Conservation (phyloP, 2,329 filamentous ascomycete species). For the Nannizziopsis barbatae region DNA sequence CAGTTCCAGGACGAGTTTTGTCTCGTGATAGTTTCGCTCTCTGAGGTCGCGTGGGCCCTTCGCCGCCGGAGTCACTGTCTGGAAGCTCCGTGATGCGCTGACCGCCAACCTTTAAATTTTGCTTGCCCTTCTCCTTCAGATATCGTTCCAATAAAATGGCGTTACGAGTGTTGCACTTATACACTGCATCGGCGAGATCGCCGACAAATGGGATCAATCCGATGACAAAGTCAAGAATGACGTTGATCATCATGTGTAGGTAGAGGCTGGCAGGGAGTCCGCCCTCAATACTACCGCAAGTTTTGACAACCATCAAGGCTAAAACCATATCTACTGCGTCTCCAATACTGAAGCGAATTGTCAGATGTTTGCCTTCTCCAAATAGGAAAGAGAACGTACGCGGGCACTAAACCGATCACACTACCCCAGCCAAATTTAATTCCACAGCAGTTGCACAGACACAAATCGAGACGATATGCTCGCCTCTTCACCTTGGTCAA, state of each 20-base stretch:
- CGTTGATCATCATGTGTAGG: conserved; percentile 68
- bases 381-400: conserved; percentile 47
- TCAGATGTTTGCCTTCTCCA: neutral
- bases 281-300: conserved; percentile 63
- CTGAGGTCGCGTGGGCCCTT: conserved; percentile 13
- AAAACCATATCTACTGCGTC: conserved; percentile 64
- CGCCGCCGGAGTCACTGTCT: neutral
- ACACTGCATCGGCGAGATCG: conserved; percentile 38
- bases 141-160: conserved; percentile 37
- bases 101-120: conserved; percentile 10
- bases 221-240: conserved; percentile 43
- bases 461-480: conserved; percentile 77
- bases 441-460: conserved; percentile 68
- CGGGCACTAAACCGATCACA: conserved; percentile 72
- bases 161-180: conserved; percentile 40
- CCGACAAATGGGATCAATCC: conserved; percentile 43
- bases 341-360: conserved; percentile 47
- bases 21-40: conserved; percentile 12
- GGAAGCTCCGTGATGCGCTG: conserved; percentile 5
- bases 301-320: conserved; percentile 61
- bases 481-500: conserved; percentile 76
- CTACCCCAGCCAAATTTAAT: conserved; percentile 82
- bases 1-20: conserved; percentile 2
- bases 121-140: conserved; percentile 32
- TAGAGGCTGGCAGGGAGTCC: conserved; percentile 51